These are phyloP conservation scores for Aspergillus fructus DNA, from an alignment of 2,329 filamentous ascomycete genomes.

Conservation along the genomic window DNA sequence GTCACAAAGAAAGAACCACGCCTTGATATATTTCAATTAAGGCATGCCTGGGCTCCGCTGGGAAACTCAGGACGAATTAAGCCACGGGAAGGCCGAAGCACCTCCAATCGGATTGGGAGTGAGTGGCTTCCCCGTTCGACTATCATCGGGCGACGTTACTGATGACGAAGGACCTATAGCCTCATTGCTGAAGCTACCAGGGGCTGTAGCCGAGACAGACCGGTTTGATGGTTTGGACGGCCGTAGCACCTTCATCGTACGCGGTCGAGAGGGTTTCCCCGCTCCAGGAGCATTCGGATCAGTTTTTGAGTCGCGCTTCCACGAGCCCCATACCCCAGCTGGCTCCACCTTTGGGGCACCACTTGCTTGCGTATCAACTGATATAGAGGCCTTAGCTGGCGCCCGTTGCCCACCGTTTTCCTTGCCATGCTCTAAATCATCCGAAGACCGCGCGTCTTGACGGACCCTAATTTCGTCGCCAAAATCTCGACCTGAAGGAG, in stretches of 20 bases:
- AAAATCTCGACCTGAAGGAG: slow-evolving; percentile 24
- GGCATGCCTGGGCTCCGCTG: slow-evolving; percentile 14
- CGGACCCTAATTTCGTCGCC: slow-evolving; percentile 24
- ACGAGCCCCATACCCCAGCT: slow-evolving; percentile 68
- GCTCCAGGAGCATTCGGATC: slow-evolving; percentile 47
- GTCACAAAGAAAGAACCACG: background rate
- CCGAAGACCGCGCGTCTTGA: slow-evolving; percentile 19
- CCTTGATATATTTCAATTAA: slow-evolving; percentile 28
- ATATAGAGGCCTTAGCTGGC: slow-evolving; percentile 25
- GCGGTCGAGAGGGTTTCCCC: slow-evolving; percentile 60
- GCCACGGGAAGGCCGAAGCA: slow-evolving; percentile 93
- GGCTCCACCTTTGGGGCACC: slow-evolving; percentile 35
- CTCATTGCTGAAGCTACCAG: slow-evolving; percentile 16
- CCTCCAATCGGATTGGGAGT: slow-evolving; percentile 82
- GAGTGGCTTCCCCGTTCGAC: slow-evolving; percentile 49
- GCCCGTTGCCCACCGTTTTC: slow-evolving; percentile 16
- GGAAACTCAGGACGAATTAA: slow-evolving; percentile 54
- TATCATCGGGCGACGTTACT: slow-evolving; percentile 27
- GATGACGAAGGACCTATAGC: slow-evolving; percentile 11
- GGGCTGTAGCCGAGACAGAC: slow-evolving; percentile 25
- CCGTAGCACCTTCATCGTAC: slow-evolving; percentile 87
- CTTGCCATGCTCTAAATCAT: slow-evolving; percentile 4
- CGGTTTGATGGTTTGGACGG: slow-evolving; percentile 62
- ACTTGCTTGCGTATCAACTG: slow-evolving; percentile 29
- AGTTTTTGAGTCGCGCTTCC: slow-evolving; percentile 55